Base-by-base conservation (phyloP, 805 yeast species). In the Grigorovia yakushimaensis region DNA sequence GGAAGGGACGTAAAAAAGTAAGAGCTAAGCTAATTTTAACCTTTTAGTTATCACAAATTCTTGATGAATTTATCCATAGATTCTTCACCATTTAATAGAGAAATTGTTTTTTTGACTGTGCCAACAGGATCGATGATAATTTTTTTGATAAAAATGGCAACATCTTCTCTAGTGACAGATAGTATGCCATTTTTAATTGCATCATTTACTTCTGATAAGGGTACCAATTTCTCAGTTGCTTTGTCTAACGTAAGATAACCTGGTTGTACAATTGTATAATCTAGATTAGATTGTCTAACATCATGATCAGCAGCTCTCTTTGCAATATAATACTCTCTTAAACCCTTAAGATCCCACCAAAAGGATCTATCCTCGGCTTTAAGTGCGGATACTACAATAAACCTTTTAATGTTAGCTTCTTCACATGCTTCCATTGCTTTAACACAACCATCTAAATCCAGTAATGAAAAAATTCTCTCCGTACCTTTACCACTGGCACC, bases 361-460 rank as follows among this genome's bases (percentile, higher is more conserved):
- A 67, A 64, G 5, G 66, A 72, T 33, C 82, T 68, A 46, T 74
- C 70, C n/a, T 71, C 72, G 1, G 84, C 76, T 48, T 72, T 71
- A 23, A 77, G 56, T 2, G 82, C 84, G 59, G 83, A 77, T 5
- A 81, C 74, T 45, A 79, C 58, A 19, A 81, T 54, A 51, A 72
- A 73, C 51, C 82, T 67, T 44, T 67, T 59, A 24, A 75, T 69
- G 0, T 65, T 62, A 17, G 71, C 74, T 41, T 55, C 49, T 40
- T 71, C 72, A 8, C 78, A 67, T 0, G 81, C 84, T 55, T 79
- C 83, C 48, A 74, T 68, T 1, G 73, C 69, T 56, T 77, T 76
- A 30, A 77, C 76, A 8, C 81, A 79, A 4, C 81, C 81, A 56
- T 80, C 84, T 49, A 79, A 64, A 54, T 81, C 86, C n/a, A 80